phyloP scores from a whole-genome alignment of 1,284 basidiomycete genomes.

The Sutorius eximius region DNA sequence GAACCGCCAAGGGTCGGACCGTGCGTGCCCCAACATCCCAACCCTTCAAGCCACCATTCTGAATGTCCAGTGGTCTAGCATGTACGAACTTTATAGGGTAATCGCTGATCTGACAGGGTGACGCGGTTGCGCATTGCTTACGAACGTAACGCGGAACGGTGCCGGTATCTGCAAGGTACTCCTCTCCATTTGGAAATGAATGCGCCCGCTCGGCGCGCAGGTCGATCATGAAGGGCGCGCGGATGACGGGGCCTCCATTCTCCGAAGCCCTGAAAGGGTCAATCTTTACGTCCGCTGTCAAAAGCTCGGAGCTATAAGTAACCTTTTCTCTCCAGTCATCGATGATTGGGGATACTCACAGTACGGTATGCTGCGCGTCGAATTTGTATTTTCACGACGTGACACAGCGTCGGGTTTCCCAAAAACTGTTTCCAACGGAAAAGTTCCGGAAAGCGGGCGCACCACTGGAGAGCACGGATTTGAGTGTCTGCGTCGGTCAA shows the following conservation, averaged over 20 bases:
- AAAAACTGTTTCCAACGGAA: neutral
- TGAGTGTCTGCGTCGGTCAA: slow-evolving; percentile 17
- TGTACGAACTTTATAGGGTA: neutral
- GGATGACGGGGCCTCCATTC: slow-evolving; percentile 23
- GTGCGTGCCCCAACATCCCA: neutral
- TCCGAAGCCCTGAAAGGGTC: slow-evolving; percentile 2
- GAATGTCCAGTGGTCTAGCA: neutral
- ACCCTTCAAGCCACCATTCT: neutral
- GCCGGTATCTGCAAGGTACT: neutral
- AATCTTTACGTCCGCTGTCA: neutral
- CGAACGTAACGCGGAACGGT: neutral
- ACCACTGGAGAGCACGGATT: neutral
- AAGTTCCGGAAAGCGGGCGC: slow-evolving; percentile 9
- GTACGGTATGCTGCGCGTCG: neutral
- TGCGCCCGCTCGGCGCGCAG: neutral
- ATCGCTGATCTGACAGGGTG: neutral
- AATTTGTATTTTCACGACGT: slow-evolving; percentile 4
- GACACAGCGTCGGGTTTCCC: neutral
- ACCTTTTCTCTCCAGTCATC: slow-evolving; percentile 1
- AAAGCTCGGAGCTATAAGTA: slow-evolving; percentile 2
- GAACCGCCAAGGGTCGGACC: neutral
- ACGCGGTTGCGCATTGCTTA: neutral
- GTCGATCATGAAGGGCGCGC: slow-evolving; percentile 30
- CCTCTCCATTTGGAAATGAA: slow-evolving; percentile 4
- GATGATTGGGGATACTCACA: neutral